Evolutionary conservation across 2,329 filamentous ascomycete genomes (phyloP).

Genomic region (Juglanconis juglandina): DNA sequence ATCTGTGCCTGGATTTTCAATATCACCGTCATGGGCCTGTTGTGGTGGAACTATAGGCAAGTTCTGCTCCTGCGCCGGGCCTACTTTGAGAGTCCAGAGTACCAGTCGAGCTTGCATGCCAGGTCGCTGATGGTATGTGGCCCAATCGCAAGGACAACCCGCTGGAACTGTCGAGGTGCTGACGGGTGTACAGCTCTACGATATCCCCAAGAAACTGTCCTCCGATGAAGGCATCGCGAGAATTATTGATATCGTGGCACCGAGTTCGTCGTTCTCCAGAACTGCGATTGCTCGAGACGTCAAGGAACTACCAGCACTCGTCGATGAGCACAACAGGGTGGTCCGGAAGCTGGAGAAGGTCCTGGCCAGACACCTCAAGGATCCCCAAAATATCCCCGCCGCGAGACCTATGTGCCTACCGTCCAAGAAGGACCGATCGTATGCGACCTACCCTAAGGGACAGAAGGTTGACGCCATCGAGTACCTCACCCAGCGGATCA

Average conservation of each 20-base stretch:
- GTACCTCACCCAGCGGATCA: conserved; percentile 82
- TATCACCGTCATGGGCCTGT: conserved; percentile 70
- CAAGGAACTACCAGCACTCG: conserved; percentile 80
- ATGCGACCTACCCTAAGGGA: conserved; percentile 58
- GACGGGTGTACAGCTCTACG: conserved; percentile 61
- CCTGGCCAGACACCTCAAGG: conserved; percentile 84
- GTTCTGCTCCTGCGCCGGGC: conserved; percentile 67
- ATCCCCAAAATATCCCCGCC: conserved; percentile 74
- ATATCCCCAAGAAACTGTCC: conserved; percentile 72
- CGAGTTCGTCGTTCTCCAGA: conserved; percentile 73
- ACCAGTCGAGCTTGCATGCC: conserved; percentile 82
- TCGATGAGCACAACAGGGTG: conserved; percentile 75
- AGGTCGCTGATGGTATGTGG: conserved; percentile 59
- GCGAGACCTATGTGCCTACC: conserved; percentile 75
- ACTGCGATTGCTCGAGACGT: conserved; percentile 88
- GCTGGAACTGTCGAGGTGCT: conserved; percentile 11
- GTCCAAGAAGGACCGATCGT: conserved; percentile 73
- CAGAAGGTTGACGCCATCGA: conserved; percentile 92
- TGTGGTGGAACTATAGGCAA: conserved; percentile 87
- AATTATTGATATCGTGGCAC: conserved; percentile 76
- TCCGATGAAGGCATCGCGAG: conserved; percentile 85
- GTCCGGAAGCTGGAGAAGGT: conserved; percentile 81
- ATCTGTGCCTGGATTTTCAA: conserved; percentile 65
- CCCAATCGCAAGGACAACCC: not conserved
- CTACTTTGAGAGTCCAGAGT: conserved; percentile 84